Percentiles rank a stretch among this genome's conserved stretches.
phyloP scores from a whole-genome alignment of 1,284 basidiomycete genomes.

The Sporisorium sorghi region DNA sequence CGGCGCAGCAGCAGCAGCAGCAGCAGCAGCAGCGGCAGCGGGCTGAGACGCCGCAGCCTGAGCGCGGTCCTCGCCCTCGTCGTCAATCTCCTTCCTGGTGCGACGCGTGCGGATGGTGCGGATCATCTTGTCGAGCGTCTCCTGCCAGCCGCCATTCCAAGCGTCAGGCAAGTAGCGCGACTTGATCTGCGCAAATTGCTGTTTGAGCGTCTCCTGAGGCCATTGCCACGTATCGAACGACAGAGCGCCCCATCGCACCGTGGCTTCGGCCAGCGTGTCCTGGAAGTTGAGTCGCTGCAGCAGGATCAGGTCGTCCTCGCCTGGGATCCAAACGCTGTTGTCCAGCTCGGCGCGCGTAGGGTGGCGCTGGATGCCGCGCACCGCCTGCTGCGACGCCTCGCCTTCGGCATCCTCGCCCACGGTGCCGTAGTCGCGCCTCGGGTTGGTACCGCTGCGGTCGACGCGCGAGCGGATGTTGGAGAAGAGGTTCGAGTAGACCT shows the following conservation, averaged over 20 bases:
- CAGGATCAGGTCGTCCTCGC: slow-evolving; percentile 47
- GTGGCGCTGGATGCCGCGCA: slow-evolving; percentile 32
- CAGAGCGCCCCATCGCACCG: slow-evolving; percentile 34
- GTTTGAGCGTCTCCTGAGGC: slow-evolving; percentile 42
- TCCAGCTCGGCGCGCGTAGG: slow-evolving; percentile 44
- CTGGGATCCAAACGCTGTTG: slow-evolving; percentile 46
- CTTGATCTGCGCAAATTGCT: slow-evolving; percentile 50
- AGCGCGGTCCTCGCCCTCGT: slow-evolving; percentile 41
- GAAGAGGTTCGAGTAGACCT: slow-evolving; percentile 49
- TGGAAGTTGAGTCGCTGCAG: slow-evolving; percentile 54
- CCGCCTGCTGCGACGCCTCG: slow-evolving; percentile 31
- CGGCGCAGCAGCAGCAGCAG: background rate
- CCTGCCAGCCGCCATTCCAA: slow-evolving; percentile 40
- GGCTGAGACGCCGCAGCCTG: slow-evolving; percentile 3
- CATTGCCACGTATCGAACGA: slow-evolving; percentile 45
- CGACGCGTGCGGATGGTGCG: slow-evolving; percentile 31
- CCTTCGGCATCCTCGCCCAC: slow-evolving; percentile 16
- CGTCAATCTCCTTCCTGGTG: slow-evolving; percentile 46
- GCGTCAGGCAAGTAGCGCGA: slow-evolving; percentile 41
- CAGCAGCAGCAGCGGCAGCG: slow-evolving; percentile 2
- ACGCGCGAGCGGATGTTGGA: slow-evolving; percentile 45
- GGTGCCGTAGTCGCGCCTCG: slow-evolving; percentile 33
- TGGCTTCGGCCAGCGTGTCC: slow-evolving; percentile 16
- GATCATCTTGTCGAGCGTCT: slow-evolving; percentile 48
- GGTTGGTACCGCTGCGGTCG: slow-evolving; percentile 27